Evolutionary conservation across 2,329 filamentous ascomycete genomes (phyloP).

Genomic region (Aureobasidium sp.): DNA sequence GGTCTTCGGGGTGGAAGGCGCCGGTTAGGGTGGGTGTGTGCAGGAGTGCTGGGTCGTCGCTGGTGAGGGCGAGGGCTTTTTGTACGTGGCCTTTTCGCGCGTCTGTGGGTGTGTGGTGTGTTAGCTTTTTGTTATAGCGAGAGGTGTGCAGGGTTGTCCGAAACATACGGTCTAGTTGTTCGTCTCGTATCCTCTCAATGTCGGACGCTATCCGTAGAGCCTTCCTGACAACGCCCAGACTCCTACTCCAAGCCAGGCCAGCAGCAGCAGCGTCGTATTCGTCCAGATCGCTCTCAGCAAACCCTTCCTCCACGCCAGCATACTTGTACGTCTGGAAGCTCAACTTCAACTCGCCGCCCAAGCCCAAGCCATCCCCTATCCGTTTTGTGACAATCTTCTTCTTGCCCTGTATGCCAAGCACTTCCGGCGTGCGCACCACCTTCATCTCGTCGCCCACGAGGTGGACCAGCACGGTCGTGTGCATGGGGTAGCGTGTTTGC

Average conservation of each 20-base stretch:
- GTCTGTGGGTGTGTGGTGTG: constrained; percentile 1
- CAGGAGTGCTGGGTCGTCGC: constrained; percentile 31
- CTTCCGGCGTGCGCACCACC: constrained; percentile 40
- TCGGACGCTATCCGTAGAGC: constrained; percentile 47
- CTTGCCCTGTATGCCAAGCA: constrained; percentile 45
- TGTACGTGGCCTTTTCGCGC: constrained; percentile 27
- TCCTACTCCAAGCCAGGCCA: constrained; percentile 60
- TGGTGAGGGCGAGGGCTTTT: constrained; percentile 31
- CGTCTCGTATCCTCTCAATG: constrained; percentile 37
- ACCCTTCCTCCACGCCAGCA: constrained; percentile 50
- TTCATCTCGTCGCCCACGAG: constrained; percentile 42
- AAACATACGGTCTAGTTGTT: constrained; percentile 19
- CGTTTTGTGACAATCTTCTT: constrained; percentile 39
- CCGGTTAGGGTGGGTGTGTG: constrained; percentile 40
- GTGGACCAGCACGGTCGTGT: constrained; percentile 46
- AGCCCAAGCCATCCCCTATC: constrained; percentile 43
- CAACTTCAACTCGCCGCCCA: constrained; percentile 38
- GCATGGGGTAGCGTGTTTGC: constrained; percentile 34
- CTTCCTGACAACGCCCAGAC: constrained; percentile 48
- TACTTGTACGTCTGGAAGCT: constrained; percentile 42
- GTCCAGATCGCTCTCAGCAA: constrained; percentile 61
- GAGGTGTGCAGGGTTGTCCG: neutral
- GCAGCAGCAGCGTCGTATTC: constrained; percentile 57
- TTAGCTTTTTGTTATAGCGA: neutral
- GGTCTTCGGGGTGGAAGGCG: constrained; percentile 33